Evolutionary conservation across 108 stramenopile species (phyloP), one percentile per base, ranked within the genome.

Genomic region (Skeletonema potamos): DNA sequence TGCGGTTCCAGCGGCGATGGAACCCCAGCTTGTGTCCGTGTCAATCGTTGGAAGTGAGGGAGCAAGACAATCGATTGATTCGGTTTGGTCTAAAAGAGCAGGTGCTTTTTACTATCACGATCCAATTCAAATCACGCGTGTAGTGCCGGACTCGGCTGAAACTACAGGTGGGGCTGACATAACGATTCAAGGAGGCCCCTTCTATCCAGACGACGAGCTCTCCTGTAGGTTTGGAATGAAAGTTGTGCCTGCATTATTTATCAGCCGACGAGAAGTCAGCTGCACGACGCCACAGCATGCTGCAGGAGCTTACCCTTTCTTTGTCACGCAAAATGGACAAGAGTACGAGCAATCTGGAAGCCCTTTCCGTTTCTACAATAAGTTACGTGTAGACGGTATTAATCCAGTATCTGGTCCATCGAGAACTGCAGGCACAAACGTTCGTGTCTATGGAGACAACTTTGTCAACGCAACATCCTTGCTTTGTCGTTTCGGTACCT

Each of bases 311-410:
- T 87, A 86, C 68, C 36, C 85, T 10, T 32, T 92, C 9, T 87
- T 84, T 34, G 70, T 92, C 27, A 85, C 84, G 2, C 60, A 87
- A 55, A 92, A 92, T 58, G 88, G 87, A 33, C 92, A 92, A 68
- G 92, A 92, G 51, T 92, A 73, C 57, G 85, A 85, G 3, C 12
- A 62, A 20, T 72, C 64, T 22, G 36, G 77, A 44, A 46, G 66
- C 24, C 64, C 66, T 15, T 91, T 89, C 57, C 34, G 62, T 43
- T 92, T 65, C 61, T 86, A 84, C 67, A 62, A 74, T 20, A 64
- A 48, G 7, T 77, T 74, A 27, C 78, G 26, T 22, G 56, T 87
- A 11, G 22, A 51, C 28, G 17, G 62, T 28, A 72, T 89, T 9
- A 33, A 37, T 39, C 88, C 88, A 54, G 69, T 76, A 22, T 32